Base-by-base conservation (phyloP, 495 filamentous ascomycete species). In the Aspergillus hancockii region DNA sequence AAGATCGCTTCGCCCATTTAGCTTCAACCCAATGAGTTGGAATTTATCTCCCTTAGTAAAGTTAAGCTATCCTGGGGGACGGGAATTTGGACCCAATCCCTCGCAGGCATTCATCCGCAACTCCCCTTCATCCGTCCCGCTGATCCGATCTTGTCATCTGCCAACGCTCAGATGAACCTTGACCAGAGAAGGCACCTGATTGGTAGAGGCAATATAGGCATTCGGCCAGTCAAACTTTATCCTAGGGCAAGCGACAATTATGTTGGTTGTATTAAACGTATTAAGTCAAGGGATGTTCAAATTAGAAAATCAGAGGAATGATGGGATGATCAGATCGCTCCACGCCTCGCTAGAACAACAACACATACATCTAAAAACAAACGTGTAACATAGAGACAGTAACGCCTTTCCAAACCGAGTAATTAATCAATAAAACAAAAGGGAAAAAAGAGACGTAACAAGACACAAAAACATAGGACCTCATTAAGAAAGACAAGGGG, bases 61-160 rank as follows among this genome's bases (percentile, higher is more conserved):
- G 25, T 28, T 28, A 3, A 28, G 25, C 25, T 28, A 28, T 7
- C 25, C 25, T 28, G 25, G 7, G 25, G 25, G 7, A 40, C 36
- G 12, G 36, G 36, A 9, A 40, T 40, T 12, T 10, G 2, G 3
- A n/a, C 36, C 36, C 16, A 28, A 28, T n/a, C 36, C 36, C 36
- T n/a, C 3, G 12, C 3, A 40, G 36, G 36, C 36, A 40, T 40
- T 40, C 12, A 40, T 40, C 36, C 36, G 12, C 36, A 40, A 40
- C 36, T 61, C 60, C 64, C 64, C 50, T 63, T 67, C 64, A 67
- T 53, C 64, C 64, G 63, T 59, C 57, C 63, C 63, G 63, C 43
- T 62, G 57, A 57, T 55, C 63, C 63, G 63, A 46, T 61, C 62
- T 28, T 38, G 34, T 54, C 45, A 54, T n/a, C 55, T 41, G 28